Evolutionary conservation across 1,284 basidiomycete species (phyloP).

Genomic region (Leccinum solheimii): DNA sequence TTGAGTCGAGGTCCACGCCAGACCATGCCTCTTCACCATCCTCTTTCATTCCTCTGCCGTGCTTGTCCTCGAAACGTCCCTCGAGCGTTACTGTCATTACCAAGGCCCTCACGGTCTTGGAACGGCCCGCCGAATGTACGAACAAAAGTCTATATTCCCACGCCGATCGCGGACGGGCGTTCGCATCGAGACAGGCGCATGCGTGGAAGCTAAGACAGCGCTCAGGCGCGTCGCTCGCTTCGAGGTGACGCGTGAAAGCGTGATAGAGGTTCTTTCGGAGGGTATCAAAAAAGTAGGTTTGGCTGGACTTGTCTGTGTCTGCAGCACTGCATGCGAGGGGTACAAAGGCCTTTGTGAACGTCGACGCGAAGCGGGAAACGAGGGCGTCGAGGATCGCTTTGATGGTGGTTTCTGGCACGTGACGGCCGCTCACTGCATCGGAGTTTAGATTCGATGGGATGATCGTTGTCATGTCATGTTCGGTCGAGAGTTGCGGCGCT

Average conservation of each 20-base stretch:
- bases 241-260: slow-evolving; percentile 8
- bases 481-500: slow-evolving; percentile 3
- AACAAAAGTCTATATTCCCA: slow-evolving; percentile 13
- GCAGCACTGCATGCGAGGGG: neutral
- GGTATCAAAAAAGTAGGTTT: slow-evolving; percentile 6
- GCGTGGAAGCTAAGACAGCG: slow-evolving; percentile 3
- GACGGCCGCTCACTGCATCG: neutral
- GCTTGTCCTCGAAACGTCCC: neutral
- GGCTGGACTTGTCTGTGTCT: neutral
- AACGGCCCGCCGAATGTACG: neutral
- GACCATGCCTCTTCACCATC: slow-evolving; percentile 2
- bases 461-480: slow-evolving; percentile 1
- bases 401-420: slow-evolving; percentile 1
- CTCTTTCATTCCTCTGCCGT: neutral
- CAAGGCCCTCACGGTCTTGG: neutral
- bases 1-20: neutral
- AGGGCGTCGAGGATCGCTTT: slow-evolving; percentile 7
- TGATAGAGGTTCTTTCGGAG: slow-evolving; percentile 8
- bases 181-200: neutral
- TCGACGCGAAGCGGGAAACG: slow-evolving; percentile 5
- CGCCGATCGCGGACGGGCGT: neutral
- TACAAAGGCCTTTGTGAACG: neutral
- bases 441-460: neutral
- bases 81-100: slow-evolving; percentile 14
- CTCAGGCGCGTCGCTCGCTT: slow-evolving; percentile 4